Evolutionary conservation across 306 rosid genomes (phyloP).

Genomic region (Vachellia pachyceras): DNA sequence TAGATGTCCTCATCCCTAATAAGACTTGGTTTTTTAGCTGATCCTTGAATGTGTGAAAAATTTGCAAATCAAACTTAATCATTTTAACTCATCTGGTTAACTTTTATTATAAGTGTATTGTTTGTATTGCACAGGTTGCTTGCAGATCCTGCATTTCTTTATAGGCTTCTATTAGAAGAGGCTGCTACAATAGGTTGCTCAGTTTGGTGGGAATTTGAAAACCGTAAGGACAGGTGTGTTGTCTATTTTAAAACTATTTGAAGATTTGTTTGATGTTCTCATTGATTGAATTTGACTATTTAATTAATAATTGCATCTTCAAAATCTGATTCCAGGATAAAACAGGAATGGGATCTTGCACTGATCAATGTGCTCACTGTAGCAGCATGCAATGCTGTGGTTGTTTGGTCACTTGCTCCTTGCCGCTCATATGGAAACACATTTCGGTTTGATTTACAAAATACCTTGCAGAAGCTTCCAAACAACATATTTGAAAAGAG

Average conservation of each 20-base stretch:
- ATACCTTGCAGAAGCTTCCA: slow-evolving; percentile 97
- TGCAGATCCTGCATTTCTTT: slow-evolving; percentile 94
- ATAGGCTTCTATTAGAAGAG: slow-evolving; percentile 84
- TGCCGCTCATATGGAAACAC: slow-evolving; percentile 97
- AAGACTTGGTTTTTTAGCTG: not conserved
- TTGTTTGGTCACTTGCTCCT: slow-evolving; percentile 99
- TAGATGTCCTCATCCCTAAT: slow-evolving; percentile 17
- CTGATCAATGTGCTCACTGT: slow-evolving; percentile 89
- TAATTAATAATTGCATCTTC: slow-evolving; percentile 29
- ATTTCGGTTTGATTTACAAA: slow-evolving; percentile 89
- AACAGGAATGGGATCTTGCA: slow-evolving; percentile 99
- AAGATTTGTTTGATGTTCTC: slow-evolving; percentile 30
- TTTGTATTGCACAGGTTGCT: slow-evolving; percentile 73
- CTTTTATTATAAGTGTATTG: slow-evolving; percentile 7
- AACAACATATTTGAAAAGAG: slow-evolving; percentile 95
- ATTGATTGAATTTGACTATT: slow-evolving; percentile 19
- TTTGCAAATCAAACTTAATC: not conserved
- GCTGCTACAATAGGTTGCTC: slow-evolving; percentile 82
- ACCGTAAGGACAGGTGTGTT: slow-evolving; percentile 83
- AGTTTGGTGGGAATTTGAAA: slow-evolving; percentile 93
- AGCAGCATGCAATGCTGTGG: slow-evolving; percentile 93
- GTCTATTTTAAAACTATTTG: slow-evolving; percentile 21
- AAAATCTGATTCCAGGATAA: slow-evolving; percentile 65
- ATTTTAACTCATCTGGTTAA: slow-evolving; percentile 19
- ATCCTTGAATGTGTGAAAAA: slow-evolving; percentile 3